Evolutionary conservation across 805 yeast species (phyloP).

Genomic region (Wickerhamiella sergipiensis): DNA sequence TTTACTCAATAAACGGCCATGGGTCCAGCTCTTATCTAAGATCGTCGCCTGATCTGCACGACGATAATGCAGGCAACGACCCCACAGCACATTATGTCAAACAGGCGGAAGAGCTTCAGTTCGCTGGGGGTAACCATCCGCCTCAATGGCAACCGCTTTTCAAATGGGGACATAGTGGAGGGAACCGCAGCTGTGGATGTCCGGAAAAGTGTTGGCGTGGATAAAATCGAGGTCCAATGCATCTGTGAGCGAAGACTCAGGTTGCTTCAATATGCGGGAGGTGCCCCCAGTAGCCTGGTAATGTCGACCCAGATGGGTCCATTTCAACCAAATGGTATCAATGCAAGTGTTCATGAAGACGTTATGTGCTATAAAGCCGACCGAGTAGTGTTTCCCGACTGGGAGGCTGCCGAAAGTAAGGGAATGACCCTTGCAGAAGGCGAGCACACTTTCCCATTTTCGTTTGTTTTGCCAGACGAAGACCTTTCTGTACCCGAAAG

Average conservation of each 20-base stretch:
- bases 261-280: not conserved
- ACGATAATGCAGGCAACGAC: not conserved
- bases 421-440: not conserved
- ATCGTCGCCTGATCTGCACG: not conserved
- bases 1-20: no score
- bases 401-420: not conserved
- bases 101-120: not conserved
- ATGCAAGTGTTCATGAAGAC: not conserved
- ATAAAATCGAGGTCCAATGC: not conserved
- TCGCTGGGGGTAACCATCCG: not conserved
- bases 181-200: not conserved
- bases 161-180: not conserved
- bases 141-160: not conserved
- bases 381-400: not conserved
- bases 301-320: not conserved
- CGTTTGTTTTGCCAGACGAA: not conserved
- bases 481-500: not conserved
- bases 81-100: not conserved
- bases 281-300: not conserved
- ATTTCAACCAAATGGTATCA: not conserved
- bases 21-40: not conserved
- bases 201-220: not conserved
- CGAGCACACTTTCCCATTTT: not conserved
- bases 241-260: not conserved
- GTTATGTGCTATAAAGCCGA: not conserved